Percentiles rank a stretch among this genome's conserved stretches.
These are phyloP conservation scores for Spathaspora boniae DNA, from an alignment of 805 yeast genomes.

Conservation along the genomic window DNA sequence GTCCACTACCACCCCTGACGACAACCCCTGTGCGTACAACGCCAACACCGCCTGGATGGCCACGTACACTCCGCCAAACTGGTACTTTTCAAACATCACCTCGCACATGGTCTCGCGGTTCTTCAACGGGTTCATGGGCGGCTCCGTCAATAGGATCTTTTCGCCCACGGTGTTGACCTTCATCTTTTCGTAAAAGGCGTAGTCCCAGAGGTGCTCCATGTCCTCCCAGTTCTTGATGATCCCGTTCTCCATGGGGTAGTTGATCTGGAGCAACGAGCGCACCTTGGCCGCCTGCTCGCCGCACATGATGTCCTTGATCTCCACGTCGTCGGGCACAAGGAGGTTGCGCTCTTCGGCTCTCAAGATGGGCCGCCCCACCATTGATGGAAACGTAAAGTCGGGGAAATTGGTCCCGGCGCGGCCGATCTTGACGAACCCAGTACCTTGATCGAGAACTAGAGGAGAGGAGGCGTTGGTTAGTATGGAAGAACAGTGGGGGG, in stretches of 20 bases:
- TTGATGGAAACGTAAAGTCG: slow-evolving; percentile 93
- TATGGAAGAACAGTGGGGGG: no score
- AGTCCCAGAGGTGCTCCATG: slow-evolving; percentile 97
- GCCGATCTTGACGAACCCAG: slow-evolving; percentile 97
- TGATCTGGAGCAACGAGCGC: slow-evolving; percentile 82
- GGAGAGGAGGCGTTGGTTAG: no score
- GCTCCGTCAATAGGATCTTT: slow-evolving; percentile 89
- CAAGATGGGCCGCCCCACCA: slow-evolving; percentile 94
- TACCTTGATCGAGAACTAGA: slow-evolving; percentile 94
- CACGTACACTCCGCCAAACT: slow-evolving; percentile 89
- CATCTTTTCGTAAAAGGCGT: slow-evolving; percentile 90
- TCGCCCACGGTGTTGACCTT: slow-evolving; percentile 68
- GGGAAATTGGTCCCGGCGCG: slow-evolving; percentile 97
- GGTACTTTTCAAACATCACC: slow-evolving; percentile 87
- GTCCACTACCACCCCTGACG: slow-evolving; percentile 97
- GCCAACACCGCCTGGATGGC: slow-evolving; percentile 99
- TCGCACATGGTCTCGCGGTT: slow-evolving; percentile 91
- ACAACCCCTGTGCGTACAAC: slow-evolving; percentile 92
- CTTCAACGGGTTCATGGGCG: slow-evolving; percentile 94
- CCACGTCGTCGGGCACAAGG: slow-evolving; percentile 53
- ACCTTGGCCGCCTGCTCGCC: slow-evolving; percentile 94
- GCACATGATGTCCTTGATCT: slow-evolving; percentile 94
- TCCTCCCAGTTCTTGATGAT: slow-evolving; percentile 97
- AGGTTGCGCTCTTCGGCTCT: slow-evolving; percentile 89
- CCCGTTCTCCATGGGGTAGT: slow-evolving; percentile 99